Evolutionary conservation across 257 asterid genomes (phyloP).

Genomic region (Coffea canephora): DNA sequence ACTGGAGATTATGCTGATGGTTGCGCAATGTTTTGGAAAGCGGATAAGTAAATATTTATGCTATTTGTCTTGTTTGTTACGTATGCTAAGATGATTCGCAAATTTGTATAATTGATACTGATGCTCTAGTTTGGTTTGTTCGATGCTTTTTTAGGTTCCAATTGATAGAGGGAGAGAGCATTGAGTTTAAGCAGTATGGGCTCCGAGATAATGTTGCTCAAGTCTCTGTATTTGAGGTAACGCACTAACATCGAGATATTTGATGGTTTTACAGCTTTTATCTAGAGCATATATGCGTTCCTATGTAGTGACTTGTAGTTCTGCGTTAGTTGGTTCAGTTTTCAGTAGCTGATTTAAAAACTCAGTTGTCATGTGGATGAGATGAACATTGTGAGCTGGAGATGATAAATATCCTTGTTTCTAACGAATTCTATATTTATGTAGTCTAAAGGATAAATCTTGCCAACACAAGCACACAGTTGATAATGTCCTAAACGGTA

Average conservation of each 20-base stretch:
- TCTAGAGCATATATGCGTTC: not conserved
- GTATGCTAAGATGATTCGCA: not conserved
- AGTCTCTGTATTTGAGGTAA: conserved; percentile 38
- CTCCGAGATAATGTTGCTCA: conserved; percentile 45
- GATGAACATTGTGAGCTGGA: no score
- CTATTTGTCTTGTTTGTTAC: not conserved
- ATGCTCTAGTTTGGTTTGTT: not conserved
- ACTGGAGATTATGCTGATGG: conserved; percentile 41
- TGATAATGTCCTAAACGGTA: not conserved
- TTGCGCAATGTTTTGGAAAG: conserved; percentile 41
- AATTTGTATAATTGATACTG: not conserved
- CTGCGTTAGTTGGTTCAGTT: not conserved
- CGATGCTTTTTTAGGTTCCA: conserved; percentile 24
- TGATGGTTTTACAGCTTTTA: not conserved
- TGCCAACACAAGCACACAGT: not conserved
- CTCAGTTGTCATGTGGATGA: no score
- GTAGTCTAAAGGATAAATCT: no score
- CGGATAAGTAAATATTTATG: conserved; percentile 27
- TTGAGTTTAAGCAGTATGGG: conserved; percentile 34
- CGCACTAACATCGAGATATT: not conserved
- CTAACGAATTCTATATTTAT: no score
- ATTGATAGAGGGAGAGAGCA: conserved; percentile 34
- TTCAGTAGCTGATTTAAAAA: not conserved
- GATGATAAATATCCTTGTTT: no score
- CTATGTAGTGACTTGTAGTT: not conserved